A percentile compares a stretch with the other conserved stretches of the same genome.
Evolutionary conservation across 768 basidiomycete species (phyloP).

Genomic region (Cystobasidium ongulense): DNA sequence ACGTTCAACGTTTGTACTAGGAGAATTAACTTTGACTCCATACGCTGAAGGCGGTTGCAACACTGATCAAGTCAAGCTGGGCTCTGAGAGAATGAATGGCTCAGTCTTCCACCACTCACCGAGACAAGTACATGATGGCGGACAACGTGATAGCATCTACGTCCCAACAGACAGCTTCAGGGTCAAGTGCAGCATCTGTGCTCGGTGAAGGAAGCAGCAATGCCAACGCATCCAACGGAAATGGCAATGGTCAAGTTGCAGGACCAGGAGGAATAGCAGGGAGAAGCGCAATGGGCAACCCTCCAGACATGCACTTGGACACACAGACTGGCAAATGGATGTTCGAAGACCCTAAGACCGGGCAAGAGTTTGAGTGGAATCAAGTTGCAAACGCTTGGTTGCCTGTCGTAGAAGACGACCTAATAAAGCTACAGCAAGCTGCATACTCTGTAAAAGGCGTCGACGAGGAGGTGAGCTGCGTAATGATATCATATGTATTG

Average conservation of each 20-base stretch:
- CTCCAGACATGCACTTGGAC: constrained; percentile 53
- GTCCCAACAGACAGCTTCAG: neutral
- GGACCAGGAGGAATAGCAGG: neutral
- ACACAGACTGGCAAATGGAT: constrained; percentile 69
- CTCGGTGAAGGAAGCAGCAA: neutral
- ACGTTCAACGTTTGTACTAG: no score
- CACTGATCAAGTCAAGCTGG: no score
- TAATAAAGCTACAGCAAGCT: constrained; percentile 62
- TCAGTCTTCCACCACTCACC: no score
- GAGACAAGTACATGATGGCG: neutral
- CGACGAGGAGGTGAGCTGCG: constrained; percentile 69
- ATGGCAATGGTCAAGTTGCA: neutral
- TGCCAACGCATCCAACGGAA: neutral
- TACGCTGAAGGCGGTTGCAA: no score
- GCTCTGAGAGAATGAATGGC: no score
- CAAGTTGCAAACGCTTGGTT: constrained; percentile 67
- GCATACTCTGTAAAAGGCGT: constrained; percentile 88
- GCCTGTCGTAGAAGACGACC: constrained; percentile 58
- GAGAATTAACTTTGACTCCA: no score
- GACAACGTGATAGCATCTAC: neutral
- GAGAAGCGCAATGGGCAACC: neutral
- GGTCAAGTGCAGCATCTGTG: neutral
- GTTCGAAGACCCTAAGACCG: constrained; percentile 73
- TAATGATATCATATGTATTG: no score
- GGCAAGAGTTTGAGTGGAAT: constrained; percentile 84